These are phyloP conservation scores for Fusarium piperis DNA, from an alignment of 2,329 filamentous ascomycete species.

Conservation along the genomic window DNA sequence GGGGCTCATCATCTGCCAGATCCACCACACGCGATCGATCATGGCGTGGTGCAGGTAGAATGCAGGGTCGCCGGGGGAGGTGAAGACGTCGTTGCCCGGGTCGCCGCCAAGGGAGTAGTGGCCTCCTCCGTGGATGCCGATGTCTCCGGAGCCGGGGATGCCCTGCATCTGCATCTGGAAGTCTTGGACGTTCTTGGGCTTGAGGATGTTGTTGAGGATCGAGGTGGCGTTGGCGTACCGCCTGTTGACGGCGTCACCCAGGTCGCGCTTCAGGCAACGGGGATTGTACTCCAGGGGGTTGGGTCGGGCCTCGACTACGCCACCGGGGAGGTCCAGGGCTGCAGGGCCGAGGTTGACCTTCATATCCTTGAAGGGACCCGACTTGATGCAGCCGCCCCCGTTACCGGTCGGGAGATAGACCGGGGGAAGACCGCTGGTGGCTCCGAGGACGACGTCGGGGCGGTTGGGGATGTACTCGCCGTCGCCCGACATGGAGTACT, in stretches of 20 bases:
- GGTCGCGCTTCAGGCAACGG: conserved; percentile 54
- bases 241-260: conserved; percentile 40
- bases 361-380: conserved; percentile 59
- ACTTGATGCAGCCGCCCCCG: conserved; percentile 65
- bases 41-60: conserved; percentile 49
- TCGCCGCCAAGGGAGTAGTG: conserved; percentile 55
- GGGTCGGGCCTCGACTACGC: conserved; percentile 25
- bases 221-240: conserved; percentile 41
- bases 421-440: conserved; percentile 38
- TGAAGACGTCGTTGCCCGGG: conserved; percentile 52
- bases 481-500: conserved; percentile 56
- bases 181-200: conserved; percentile 47
- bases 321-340: conserved; percentile 43
- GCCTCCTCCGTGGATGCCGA: conserved; percentile 50
- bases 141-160: conserved; percentile 37
- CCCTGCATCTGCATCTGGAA: conserved; percentile 60
- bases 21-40: conserved; percentile 44
- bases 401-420: conserved; percentile 54
- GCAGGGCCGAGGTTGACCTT: conserved; percentile 53
- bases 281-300: conserved; percentile 52
- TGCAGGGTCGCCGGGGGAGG: conserved; percentile 50
- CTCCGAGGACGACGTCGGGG: conserved; percentile 39
- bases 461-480: conserved; percentile 46
- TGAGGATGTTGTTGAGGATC: conserved; percentile 50
- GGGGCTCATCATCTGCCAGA: conserved; percentile 45